Conservation (phyloP, 2,329 filamentous ascomycete genomes). For the Cladosporium phlei region DNA sequence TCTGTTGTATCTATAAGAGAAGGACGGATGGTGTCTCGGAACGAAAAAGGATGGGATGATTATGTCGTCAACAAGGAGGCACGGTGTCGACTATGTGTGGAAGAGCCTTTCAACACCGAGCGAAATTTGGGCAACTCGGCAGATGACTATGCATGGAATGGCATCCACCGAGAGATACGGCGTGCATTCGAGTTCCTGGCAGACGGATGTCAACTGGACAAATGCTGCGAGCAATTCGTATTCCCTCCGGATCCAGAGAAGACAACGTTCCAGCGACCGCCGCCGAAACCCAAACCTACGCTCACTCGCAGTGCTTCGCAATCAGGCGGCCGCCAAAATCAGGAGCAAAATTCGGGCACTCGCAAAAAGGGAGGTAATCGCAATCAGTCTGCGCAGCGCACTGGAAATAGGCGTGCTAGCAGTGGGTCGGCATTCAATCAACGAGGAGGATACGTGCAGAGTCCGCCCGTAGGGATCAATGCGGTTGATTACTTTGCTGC, state of each 20-base stretch:
- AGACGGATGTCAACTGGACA: conserved; percentile 66
- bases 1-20: conserved; percentile 78
- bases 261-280: conserved; percentile 49
- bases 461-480: conserved; percentile 38
- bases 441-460: conserved; percentile 35
- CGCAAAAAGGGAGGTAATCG: conserved; percentile 39
- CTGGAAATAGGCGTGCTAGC: conserved; percentile 52
- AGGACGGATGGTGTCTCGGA: conserved; percentile 72
- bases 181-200: conserved; percentile 80
- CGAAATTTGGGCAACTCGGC: conserved; percentile 94
- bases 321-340: conserved; percentile 39
- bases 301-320: conserved; percentile 46
- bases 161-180: conserved; percentile 82
- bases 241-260: conserved; percentile 72
- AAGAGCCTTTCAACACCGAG: conserved; percentile 88
- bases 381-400: conserved; percentile 45
- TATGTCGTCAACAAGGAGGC: conserved; percentile 41
- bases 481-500: conserved; percentile 38
- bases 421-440: conserved; percentile 49
- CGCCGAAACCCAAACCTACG: conserved; percentile 52
- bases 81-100: conserved; percentile 78
- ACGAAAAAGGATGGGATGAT: conserved; percentile 80
- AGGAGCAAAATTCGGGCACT: conserved; percentile 36
- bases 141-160: conserved; percentile 88
- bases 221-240: conserved; percentile 82